These are phyloP conservation scores for Ascosphaera pollenicola DNA, from an alignment of 2,329 filamentous ascomycete species.

Conservation along the genomic window DNA sequence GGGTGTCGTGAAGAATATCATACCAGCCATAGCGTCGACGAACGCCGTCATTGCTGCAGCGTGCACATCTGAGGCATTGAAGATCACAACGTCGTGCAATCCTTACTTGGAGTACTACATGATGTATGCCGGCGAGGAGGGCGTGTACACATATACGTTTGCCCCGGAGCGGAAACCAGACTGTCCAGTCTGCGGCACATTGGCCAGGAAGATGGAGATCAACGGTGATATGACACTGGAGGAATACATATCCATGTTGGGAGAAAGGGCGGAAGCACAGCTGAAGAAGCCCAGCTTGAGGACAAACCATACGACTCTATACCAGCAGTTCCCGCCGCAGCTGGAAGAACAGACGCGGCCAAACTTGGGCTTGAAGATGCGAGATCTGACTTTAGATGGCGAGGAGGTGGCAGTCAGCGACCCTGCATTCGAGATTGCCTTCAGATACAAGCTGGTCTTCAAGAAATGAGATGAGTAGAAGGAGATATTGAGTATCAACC, in stretches of 20 bases:
- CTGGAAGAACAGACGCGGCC: conserved; percentile 66
- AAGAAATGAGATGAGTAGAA: too few relatives aligned
- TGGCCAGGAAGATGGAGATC: conserved; percentile 53
- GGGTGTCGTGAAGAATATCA: conserved; percentile 98
- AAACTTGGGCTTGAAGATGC: conserved; percentile 59
- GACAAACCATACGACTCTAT: conserved; percentile 61
- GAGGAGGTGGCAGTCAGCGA: conserved; percentile 87
- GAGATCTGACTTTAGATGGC: conserved; percentile 54
- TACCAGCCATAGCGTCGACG: conserved; percentile 91
- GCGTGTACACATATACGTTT: conserved; percentile 95
- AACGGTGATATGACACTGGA: conserved; percentile 51
- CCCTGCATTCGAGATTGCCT: conserved; percentile 61
- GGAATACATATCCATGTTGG: conserved; percentile 68
- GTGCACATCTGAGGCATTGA: conserved; percentile 93
- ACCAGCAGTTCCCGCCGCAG: conserved; percentile 65
- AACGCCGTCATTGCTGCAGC: conserved; percentile 92
- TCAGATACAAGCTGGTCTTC: conserved; percentile 36
- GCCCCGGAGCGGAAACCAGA: conserved; percentile 84
- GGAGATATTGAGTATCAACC: too few relatives aligned
- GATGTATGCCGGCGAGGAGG: conserved; percentile 96
- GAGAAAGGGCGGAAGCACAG: conserved; percentile 67
- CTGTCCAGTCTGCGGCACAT: conserved; percentile 79
- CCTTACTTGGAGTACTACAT: conserved; percentile 85
- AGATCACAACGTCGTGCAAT: conserved; percentile 66
- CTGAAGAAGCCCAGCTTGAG: conserved; percentile 83